Evolutionary conservation across 2,329 filamentous ascomycete genomes (phyloP).

Genomic region (Teratosphaeria epicoccoides): DNA sequence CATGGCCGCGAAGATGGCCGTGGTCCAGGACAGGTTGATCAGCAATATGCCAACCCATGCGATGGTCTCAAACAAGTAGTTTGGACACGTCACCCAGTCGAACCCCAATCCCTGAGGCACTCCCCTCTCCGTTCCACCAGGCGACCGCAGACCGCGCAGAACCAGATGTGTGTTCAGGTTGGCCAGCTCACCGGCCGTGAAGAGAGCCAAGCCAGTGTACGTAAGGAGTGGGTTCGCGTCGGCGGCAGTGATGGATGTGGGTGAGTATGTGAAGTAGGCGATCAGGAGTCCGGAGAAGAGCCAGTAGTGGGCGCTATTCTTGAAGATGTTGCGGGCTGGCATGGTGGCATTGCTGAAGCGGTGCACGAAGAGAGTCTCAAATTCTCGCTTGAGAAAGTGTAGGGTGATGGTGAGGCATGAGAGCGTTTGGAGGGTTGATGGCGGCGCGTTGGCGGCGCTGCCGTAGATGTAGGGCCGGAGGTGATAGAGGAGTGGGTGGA

Average conservation of each 20-base stretch:
- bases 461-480: conserved; percentile 64
- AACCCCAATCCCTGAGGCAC: conserved; percentile 84
- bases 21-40: conserved; percentile 67
- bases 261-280: conserved; percentile 76
- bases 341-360: conserved; percentile 92
- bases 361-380: conserved; percentile 89
- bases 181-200: conserved; percentile 63
- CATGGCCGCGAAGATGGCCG: conserved; percentile 63
- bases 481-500: conserved; percentile 64
- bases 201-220: conserved; percentile 60
- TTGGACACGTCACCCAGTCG: conserved; percentile 80
- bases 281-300: conserved; percentile 66
- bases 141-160: conserved; percentile 63
- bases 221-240: conserved; percentile 44
- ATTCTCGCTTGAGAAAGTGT: conserved; percentile 91
- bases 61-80: conserved; percentile 88
- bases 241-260: conserved; percentile 55
- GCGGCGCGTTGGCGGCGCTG: conserved; percentile 29
- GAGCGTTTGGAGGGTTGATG: conserved; percentile 60
- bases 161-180: conserved; percentile 75
- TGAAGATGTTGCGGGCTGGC: conserved; percentile 83
- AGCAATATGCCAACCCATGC: conserved; percentile 78
- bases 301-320: conserved; percentile 96
- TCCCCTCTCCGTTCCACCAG: conserved; percentile 73
- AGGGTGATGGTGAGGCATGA: conserved; percentile 61